These are phyloP conservation scores for Salpingoeca rosetta DNA, from an alignment of 78 protist genomes.

Conservation along the genomic window DNA sequence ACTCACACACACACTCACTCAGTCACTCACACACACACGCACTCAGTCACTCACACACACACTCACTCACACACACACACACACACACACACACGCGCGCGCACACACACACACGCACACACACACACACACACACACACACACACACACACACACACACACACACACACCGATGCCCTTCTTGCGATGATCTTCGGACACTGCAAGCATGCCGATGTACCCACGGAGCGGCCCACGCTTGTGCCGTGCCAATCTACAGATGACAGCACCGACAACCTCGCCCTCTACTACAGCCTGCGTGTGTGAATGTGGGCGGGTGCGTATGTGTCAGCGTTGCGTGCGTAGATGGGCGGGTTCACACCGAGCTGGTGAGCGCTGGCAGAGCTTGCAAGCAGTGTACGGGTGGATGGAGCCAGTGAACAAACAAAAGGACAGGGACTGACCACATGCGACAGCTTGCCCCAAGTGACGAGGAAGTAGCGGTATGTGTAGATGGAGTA, in stretches of 20 bases:
- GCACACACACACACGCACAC: neutral
- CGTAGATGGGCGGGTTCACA: neutral
- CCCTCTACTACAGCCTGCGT: neutral
- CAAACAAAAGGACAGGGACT: neutral
- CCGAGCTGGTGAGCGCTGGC: neutral
- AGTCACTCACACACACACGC: neutral
- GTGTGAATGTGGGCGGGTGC: neutral
- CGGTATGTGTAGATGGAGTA: slow-evolving; percentile 87
- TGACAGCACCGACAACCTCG: slow-evolving; percentile 16
- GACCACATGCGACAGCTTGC: slow-evolving; percentile 58
- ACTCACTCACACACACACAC: neutral
- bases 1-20: neutral
- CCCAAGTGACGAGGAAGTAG: slow-evolving; percentile 80
- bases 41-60: too few species aligned
- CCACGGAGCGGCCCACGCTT: slow-evolving; percentile 34
- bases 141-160: neutral
- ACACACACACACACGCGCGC: slow-evolving; percentile 1
- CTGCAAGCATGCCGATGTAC: slow-evolving; percentile 84
- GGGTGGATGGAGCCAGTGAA: neutral
- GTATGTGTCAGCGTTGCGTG: neutral
- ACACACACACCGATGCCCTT: slow-evolving; percentile 37
- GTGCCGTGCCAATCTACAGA: slow-evolving; percentile 13
- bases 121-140: neutral
- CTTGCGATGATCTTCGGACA: slow-evolving; percentile 49
- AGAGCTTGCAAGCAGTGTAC: neutral